These are phyloP conservation scores for Alternaria atra DNA, from an alignment of 2,329 filamentous ascomycete genomes.

Conservation along the genomic window DNA sequence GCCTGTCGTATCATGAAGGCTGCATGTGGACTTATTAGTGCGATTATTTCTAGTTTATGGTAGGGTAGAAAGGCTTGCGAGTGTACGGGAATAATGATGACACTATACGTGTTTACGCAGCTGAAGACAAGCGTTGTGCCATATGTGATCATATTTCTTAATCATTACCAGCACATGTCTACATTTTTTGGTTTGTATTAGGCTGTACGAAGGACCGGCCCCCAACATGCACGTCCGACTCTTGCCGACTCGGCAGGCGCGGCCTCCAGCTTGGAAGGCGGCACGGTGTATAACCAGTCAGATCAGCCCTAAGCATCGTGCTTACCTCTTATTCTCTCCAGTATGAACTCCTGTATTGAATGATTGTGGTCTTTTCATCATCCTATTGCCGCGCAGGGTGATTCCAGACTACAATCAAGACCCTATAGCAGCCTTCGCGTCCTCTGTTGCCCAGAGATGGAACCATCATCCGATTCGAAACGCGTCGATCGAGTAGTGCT, in stretches of 20 bases:
- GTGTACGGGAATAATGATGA: constrained; percentile 6
- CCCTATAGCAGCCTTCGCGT: neutral
- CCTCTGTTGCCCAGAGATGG: constrained; percentile 25
- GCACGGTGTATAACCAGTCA: neutral
- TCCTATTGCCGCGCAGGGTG: neutral
- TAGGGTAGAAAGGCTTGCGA: constrained; percentile 10
- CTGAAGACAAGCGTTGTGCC: neutral
- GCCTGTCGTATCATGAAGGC: constrained; percentile 18
- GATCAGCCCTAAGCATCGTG: neutral
- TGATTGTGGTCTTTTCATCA: neutral
- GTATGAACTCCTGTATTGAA: neutral
- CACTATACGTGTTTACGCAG: neutral
- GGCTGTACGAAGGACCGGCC: neutral
- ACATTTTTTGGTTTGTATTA: neutral
- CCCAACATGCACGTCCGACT: constrained; percentile 1
- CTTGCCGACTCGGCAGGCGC: constrained; percentile 5
- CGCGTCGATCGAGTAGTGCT: constrained; percentile 42
- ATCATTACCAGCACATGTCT: neutral
- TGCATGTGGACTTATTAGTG: constrained; percentile 11
- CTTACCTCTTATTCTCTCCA: neutral
- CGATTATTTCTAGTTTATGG: constrained; percentile 17
- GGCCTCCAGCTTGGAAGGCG: neutral
- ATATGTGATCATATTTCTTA: neutral
- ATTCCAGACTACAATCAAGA: neutral
- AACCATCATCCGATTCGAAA: constrained; percentile 24